Base-by-base conservation (phyloP, 2,329 filamentous ascomycete species). In the Xylaria arbuscula region DNA sequence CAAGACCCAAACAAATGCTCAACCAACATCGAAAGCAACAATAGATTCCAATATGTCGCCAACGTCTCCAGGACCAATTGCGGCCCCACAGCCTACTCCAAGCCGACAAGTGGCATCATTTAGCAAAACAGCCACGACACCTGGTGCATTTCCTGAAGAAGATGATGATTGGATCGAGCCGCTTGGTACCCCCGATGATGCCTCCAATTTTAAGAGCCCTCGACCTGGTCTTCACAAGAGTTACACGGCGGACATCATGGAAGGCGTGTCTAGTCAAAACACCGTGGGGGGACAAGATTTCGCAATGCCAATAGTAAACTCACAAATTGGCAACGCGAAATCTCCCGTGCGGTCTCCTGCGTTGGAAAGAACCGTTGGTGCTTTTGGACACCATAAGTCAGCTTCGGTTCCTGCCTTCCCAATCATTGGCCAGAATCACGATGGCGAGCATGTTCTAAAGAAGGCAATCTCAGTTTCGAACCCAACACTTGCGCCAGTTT, bases 131-230 rank as follows among this genome's bases (percentile, higher is more conserved):
- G 72, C 77, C 3, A 78, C 76, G 9, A 87, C 87, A 0, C 88
- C 88, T 17, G 88, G 88, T 7, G 86, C 88, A 15, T 90, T 90
- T 72, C 87, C 88, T 0, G 83, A 85, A 59, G 86, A 85, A 15
- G 82, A 86, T 24, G 84, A 88, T n/a, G 87, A 90, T 66, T 91
- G 88, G 89, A 89, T 90, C 72, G 83, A 86, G 9, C 84, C 87
- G 7, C 85, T 87, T 3, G 77, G 77, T 2, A 71, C 78, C 15
- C 77, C 76, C n/a, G 78, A 75, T 71, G 80, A 67, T 69, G 76
- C 76, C 42, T 76, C 78, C 3, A 77, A 77, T 10, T 72, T 77
- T n/a, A 80, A 78, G 55, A 84, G 80, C 62, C 82, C 83, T 9
- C 84, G 87, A 62, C 87, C 87, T 17, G 82, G 79, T 40, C 79